These are phyloP conservation scores for Candida montana DNA, from an alignment of 805 yeast genomes.

Conservation along the genomic window DNA sequence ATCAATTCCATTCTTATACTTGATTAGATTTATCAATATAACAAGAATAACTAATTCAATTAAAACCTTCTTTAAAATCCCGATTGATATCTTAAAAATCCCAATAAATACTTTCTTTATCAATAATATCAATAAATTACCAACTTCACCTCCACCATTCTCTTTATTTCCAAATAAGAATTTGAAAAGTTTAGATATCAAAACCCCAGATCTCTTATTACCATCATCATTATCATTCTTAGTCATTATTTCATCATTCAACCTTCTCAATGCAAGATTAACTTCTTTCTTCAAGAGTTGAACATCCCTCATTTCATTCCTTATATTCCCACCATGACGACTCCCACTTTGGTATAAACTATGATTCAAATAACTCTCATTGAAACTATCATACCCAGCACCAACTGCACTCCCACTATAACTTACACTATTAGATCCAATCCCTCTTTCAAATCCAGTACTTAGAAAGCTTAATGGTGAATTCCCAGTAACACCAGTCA, in stretches of 20 bases:
- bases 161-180: background rate
- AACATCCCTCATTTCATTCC: slow-evolving; percentile 19
- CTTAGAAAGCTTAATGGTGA: slow-evolving; percentile 4
- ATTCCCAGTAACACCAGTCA: slow-evolving; percentile 1
- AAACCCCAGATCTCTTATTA: background rate
- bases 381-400: slow-evolving; percentile 6
- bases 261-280: slow-evolving; percentile 18
- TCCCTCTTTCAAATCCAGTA: slow-evolving; percentile 5
- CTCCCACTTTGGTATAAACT: background rate
- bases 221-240: slow-evolving; percentile 9
- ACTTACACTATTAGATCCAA: slow-evolving; percentile 4
- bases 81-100: slow-evolving; percentile 7
- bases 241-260: slow-evolving; percentile 21
- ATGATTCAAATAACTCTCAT: slow-evolving; percentile 10
- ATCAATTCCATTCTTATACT: slow-evolving; percentile 19
- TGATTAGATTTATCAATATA: slow-evolving; percentile 18
- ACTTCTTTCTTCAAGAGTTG: slow-evolving; percentile 23
- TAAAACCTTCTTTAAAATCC: slow-evolving; percentile 13
- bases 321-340: slow-evolving; percentile 5
- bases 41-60: slow-evolving; percentile 18
- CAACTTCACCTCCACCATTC: slow-evolving; percentile 9
- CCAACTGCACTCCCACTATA: slow-evolving; percentile 5
- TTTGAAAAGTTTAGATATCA: background rate
- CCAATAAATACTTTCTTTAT: slow-evolving; percentile 6
- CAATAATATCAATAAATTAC: background rate